phyloP scores from a whole-genome alignment of 176 grass and related monocot species.

The Cocos nucifera region DNA sequence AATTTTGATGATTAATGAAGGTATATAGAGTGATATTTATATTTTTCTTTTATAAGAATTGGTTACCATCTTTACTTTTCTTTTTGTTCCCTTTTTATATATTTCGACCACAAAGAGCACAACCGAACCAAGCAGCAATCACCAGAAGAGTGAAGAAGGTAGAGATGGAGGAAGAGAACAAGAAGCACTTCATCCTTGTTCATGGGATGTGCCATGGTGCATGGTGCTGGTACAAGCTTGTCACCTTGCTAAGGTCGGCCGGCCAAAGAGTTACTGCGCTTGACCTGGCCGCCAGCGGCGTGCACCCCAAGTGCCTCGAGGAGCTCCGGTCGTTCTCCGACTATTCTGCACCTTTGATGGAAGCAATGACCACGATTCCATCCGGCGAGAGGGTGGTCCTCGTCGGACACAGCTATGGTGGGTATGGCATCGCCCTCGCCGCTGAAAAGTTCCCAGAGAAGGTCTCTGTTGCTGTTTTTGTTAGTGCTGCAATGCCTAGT shows the following conservation, averaged over 20 bases:
- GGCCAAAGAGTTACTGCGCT: conserved; percentile 40
- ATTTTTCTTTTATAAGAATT: no score
- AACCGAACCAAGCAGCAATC: no score
- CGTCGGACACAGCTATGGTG: conserved; percentile 48
- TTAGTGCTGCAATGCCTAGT: conserved; percentile 26
- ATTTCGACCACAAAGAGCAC: no score
- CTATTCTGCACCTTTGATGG: conserved; percentile 38
- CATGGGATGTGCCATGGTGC: conserved; percentile 38
- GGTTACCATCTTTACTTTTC: no score
- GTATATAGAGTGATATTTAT: no score
- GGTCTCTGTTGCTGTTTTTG: conserved; percentile 36
- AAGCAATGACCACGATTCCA: conserved; percentile 6
- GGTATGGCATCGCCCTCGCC: conserved; percentile 28
- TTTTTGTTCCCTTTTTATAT: no score
- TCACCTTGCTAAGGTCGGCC: conserved; percentile 8
- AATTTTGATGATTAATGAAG: no score
- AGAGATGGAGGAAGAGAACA: no score
- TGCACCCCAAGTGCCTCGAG: conserved; percentile 23
- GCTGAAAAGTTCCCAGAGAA: conserved; percentile 33
- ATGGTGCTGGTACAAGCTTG: conserved; percentile 61
- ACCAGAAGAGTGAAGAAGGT: no score
- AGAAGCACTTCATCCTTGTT: conserved; percentile 45
- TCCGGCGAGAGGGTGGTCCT: conserved; percentile 32
- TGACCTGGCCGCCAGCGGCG: conserved; percentile 39
- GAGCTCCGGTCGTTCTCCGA: conserved; percentile 53